Base-by-base conservation (phyloP, 139 green algal species). In the Tetradesmus obliquus region DNA sequence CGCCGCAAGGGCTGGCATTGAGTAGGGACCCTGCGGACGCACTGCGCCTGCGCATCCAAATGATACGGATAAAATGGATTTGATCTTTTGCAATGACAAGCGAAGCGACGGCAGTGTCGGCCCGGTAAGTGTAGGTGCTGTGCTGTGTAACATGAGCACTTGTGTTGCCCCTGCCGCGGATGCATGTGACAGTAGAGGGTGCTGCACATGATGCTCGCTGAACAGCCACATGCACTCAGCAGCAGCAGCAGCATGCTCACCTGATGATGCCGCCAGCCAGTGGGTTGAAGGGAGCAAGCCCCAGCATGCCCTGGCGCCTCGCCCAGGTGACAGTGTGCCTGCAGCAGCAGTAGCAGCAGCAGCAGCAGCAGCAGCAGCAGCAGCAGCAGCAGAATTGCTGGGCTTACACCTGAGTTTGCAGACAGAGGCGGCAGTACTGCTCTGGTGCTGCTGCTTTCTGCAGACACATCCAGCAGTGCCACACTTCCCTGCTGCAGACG, bases 261-360 rank as follows among this genome's bases (percentile, higher is more conserved):
- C 72, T 45, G 17, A 17, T 80, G 22, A 80, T 80, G 72, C 72
- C 72, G 2, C 20, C 72, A 80, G 72, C 72, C 72, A 89, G 10
- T 45, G 32, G 17, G 51, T 62, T 93, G 20, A 93, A 96, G 2
- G 93, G 94, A 15, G 90, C 88, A 10, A 98, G 94, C 5, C 96
- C 96, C 92, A 97, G 92, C 76, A 96, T 91, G 69, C 94, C 94
- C 7, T 95, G 93, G 24, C 92, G 93, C 19, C 95, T 93, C 0
- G 95, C 92, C 95, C 96, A 96, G 2, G 91, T 88, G 54, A 96
- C 94, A 0, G 94, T 94, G 62, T 91, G 91, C 90, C 93, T 95
- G 91, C 53, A 72, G 72, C 69, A 90, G 22, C 69, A 90, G 17
- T 76, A 82, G 1, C 24, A 79, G 62, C 66, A 89, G 84, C n/a